These are phyloP conservation scores for Lepidium sativum DNA, from an alignment of 345 rosid species.

Conservation along the genomic window DNA sequence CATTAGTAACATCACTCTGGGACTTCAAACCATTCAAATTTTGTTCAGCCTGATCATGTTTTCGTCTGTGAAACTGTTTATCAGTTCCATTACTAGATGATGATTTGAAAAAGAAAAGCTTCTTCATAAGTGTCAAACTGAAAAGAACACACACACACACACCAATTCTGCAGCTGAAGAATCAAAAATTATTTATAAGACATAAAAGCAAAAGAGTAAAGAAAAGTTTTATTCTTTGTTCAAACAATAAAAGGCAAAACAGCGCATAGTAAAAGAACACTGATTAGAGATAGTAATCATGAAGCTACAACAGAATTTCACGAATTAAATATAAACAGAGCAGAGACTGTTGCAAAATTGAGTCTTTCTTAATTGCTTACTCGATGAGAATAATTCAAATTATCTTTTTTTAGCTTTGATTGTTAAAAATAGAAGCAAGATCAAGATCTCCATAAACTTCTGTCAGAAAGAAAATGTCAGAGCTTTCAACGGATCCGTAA, in stretches of 20 bases:
- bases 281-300: constrained; percentile 1
- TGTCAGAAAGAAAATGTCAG: constrained; percentile 16
- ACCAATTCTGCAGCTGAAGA: constrained; percentile 30
- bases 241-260: not conserved
- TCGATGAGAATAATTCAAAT: not conserved
- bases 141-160: constrained; percentile 2
- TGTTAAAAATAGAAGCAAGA: constrained; percentile 16
- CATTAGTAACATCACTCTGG: constrained; percentile 38
- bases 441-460: constrained; percentile 12
- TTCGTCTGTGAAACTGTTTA: constrained; percentile 40
- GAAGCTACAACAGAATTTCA: not conserved
- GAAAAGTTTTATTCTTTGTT: not conserved
- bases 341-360: constrained; percentile 5
- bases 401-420: constrained; percentile 11
- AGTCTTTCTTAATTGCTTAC: constrained; percentile 11
- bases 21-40: constrained; percentile 31
- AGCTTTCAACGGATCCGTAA: constrained; percentile 27
- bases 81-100: constrained; percentile 34
- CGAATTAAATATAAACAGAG: not conserved
- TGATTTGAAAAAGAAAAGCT: constrained; percentile 79
- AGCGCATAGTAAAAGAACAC: not conserved
- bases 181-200: constrained; percentile 2
- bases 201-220: not conserved
- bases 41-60: constrained; percentile 19
- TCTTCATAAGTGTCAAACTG: constrained; percentile 48